These are phyloP conservation scores for Dothiorella sarmentorum DNA, from an alignment of 2,329 filamentous ascomycete genomes.

Conservation along the genomic window DNA sequence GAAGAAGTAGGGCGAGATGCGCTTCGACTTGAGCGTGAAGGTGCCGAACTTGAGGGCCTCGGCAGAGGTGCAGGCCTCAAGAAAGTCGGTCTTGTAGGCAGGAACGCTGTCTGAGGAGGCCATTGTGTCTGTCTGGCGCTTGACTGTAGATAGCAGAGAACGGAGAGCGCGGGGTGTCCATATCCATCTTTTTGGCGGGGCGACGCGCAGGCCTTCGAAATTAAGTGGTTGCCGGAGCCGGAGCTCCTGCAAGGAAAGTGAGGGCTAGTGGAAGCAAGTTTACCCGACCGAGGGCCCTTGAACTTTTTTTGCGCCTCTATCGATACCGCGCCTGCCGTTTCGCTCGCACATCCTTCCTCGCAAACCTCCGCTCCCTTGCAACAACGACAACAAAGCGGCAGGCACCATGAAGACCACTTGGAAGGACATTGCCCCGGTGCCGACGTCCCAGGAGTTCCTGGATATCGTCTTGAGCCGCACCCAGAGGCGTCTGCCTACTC, in stretches of 20 bases:
- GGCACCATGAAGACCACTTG: slow-evolving; percentile 33
- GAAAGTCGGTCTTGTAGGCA: slow-evolving; percentile 63
- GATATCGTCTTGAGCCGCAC: slow-evolving; percentile 88
- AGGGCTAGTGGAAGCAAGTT: slow-evolving; percentile 12
- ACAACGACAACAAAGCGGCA: neutral
- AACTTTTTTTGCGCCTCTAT: slow-evolving; percentile 19
- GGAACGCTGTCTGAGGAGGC: slow-evolving; percentile 24
- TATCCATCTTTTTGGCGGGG: slow-evolving; percentile 15
- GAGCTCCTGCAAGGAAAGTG: too few species aligned
- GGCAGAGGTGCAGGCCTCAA: slow-evolving; percentile 64
- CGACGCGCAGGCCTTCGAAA: neutral
- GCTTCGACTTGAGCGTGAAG: slow-evolving; percentile 89
- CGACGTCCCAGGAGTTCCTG: slow-evolving; percentile 90
- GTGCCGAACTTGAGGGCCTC: slow-evolving; percentile 74
- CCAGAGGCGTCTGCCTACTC: slow-evolving; percentile 82
- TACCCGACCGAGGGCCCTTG: slow-evolving; percentile 9
- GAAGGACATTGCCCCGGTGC: slow-evolving; percentile 75
- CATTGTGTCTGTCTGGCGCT: slow-evolving; percentile 5
- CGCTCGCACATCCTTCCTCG: neutral
- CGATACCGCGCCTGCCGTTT: slow-evolving; percentile 13
- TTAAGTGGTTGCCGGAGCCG: neutral
- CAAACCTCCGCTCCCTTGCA: neutral
- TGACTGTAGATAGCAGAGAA: neutral
- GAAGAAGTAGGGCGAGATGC: slow-evolving; percentile 94
- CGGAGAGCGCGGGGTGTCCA: neutral